These are phyloP conservation scores for Tolypocladium cylindrosporum DNA, from an alignment of 2,329 filamentous ascomycete species.

Conservation along the genomic window DNA sequence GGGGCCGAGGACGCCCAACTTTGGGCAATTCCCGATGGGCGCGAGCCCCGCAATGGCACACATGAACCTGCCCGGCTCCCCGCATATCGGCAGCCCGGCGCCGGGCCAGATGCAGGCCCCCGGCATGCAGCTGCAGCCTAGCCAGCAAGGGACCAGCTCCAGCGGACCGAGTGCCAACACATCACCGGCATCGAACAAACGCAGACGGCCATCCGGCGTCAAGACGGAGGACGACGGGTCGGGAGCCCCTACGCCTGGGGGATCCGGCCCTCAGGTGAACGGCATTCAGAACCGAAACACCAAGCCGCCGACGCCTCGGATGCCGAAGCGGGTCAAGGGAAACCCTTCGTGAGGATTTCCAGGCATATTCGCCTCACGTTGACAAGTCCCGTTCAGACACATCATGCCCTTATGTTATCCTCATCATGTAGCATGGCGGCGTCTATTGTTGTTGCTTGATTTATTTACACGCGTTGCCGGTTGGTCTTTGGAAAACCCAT, in stretches of 20 bases:
- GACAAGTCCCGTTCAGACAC: conserved; percentile 1
- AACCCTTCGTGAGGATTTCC: conserved; percentile 23
- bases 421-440: conserved; percentile 27
- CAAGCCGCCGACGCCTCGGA: conserved; percentile 47
- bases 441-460: conserved; percentile 17
- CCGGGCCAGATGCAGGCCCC: conserved; percentile 54
- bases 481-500: conserved; percentile 8
- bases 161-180: conserved; percentile 60
- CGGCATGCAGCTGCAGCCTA: conserved; percentile 56
- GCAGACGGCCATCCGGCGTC: conserved; percentile 45
- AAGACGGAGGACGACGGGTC: conserved; percentile 46
- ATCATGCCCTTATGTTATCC: conserved; percentile 14
- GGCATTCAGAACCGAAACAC: conserved; percentile 38
- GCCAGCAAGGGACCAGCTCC: conserved; percentile 57
- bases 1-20: conserved; percentile 43
- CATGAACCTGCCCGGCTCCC: conserved; percentile 52
- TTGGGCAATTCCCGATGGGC: conserved; percentile 47
- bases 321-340: conserved; percentile 44
- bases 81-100: conserved; percentile 50
- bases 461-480: conserved; percentile 12
- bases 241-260: conserved; percentile 37
- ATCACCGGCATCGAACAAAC: conserved; percentile 50
- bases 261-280: conserved; percentile 35
- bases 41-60: conserved; percentile 51
- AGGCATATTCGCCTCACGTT: background rate